phyloP scores from a whole-genome alignment of 257 asterid species.

The Plectranthus barbatus region DNA sequence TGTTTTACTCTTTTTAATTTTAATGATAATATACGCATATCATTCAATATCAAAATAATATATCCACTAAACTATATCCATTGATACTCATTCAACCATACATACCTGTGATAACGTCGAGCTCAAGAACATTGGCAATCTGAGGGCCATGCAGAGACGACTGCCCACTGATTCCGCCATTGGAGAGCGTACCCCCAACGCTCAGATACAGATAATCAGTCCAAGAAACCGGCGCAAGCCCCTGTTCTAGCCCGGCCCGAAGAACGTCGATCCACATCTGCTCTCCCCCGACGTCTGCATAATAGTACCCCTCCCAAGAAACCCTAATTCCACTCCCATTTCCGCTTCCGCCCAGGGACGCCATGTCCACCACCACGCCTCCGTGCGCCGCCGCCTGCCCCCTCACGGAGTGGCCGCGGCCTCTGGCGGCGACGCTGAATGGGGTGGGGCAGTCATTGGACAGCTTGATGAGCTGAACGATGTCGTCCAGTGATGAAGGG shows the following conservation, averaged over 20 bases:
- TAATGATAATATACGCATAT: too few relatives aligned
- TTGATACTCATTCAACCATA: too few relatives aligned
- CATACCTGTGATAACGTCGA: constrained; percentile 64
- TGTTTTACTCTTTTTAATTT: too few relatives aligned
- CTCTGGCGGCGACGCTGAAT: constrained; percentile 50
- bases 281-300: constrained; percentile 69
- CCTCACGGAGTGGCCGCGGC: constrained; percentile 63
- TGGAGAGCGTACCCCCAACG: constrained; percentile 78
- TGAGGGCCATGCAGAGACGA: constrained; percentile 61
- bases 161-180: constrained; percentile 75
- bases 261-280: constrained; percentile 61
- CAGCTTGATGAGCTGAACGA: constrained; percentile 31
- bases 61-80: too few relatives aligned
- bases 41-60: too few relatives aligned
- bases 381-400: constrained; percentile 62
- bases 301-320: constrained; percentile 34
- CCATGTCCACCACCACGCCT: constrained; percentile 73
- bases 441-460: constrained; percentile 41
- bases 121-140: constrained; percentile 49
- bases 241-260: constrained; percentile 27
- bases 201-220: constrained; percentile 59
- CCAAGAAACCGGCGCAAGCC: constrained; percentile 55
- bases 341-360: constrained; percentile 25
- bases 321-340: constrained; percentile 36
- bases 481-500: constrained; percentile 45